These are phyloP conservation scores for Darksidea phi DNA, from an alignment of 495 filamentous ascomycete species.

Conservation along the genomic window DNA sequence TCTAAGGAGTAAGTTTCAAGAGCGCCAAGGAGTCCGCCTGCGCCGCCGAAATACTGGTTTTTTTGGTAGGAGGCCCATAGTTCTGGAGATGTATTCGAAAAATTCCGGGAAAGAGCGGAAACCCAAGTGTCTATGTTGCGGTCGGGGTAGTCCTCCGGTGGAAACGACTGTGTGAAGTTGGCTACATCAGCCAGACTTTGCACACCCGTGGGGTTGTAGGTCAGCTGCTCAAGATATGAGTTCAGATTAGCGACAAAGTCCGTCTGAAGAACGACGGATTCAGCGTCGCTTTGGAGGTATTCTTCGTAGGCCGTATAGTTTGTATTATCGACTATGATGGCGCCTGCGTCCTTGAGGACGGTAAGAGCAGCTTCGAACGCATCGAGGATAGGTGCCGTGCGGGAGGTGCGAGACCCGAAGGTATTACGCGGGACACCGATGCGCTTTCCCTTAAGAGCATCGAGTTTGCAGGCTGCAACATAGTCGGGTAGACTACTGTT, in stretches of 20 bases:
- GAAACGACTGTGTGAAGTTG: slow-evolving; percentile 49
- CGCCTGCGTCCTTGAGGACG: slow-evolving; percentile 50
- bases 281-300: slow-evolving; percentile 33
- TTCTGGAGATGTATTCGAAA: slow-evolving; percentile 39
- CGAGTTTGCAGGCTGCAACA: slow-evolving; percentile 51
- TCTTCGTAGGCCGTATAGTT: slow-evolving; percentile 53
- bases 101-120: slow-evolving; percentile 41
- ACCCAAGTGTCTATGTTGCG: slow-evolving; percentile 54
- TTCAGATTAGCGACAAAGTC: slow-evolving; percentile 43
- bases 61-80: slow-evolving; percentile 45
- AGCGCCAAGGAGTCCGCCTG: slow-evolving; percentile 53
- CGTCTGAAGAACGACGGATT: slow-evolving; percentile 38
- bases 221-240: slow-evolving; percentile 45
- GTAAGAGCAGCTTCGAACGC: slow-evolving; percentile 50
- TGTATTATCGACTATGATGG: slow-evolving; percentile 52
- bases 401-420: slow-evolving; percentile 21
- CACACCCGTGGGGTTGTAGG: slow-evolving; percentile 43
- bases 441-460: slow-evolving; percentile 49
- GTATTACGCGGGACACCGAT: slow-evolving; percentile 56
- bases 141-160: slow-evolving; percentile 51
- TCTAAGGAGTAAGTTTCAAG: slow-evolving; percentile 50
- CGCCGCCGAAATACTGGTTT: slow-evolving; percentile 49
- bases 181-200: slow-evolving; percentile 45
- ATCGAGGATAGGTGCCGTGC: slow-evolving; percentile 39
- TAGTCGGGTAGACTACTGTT: slow-evolving; percentile 49